Conservation (phyloP, 345 rosid genomes). For the Alliaria petiolata region DNA sequence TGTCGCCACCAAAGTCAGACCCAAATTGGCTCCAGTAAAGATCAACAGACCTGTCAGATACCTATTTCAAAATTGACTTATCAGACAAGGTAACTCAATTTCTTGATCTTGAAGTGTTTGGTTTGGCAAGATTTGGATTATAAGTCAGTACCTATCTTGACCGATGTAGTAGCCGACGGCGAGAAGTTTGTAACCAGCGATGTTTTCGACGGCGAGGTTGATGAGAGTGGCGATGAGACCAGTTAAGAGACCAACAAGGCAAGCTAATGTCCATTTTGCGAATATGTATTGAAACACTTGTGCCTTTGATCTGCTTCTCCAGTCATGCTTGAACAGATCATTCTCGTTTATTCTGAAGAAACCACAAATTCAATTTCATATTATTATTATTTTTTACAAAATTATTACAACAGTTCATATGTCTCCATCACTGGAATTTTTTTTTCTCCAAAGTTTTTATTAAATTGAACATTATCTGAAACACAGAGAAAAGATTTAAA, state of each 20-base stretch:
- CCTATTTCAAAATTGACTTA: constrained; percentile 41
- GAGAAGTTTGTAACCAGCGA: constrained; percentile 95
- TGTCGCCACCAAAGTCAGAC: constrained; percentile 60
- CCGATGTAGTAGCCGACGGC: constrained; percentile 56
- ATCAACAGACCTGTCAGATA: constrained; percentile 48
- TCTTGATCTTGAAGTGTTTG: not conserved
- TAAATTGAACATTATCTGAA: not conserved
- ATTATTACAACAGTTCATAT: not conserved
- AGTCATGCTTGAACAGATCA: constrained; percentile 91
- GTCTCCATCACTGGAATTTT: constrained; percentile 17
- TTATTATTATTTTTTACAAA: not conserved
- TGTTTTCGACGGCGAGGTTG: constrained; percentile 88
- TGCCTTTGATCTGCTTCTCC: constrained; percentile 86
- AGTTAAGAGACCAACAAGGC: constrained; percentile 79
- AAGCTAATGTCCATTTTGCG: constrained; percentile 79
- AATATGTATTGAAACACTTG: constrained; percentile 81
- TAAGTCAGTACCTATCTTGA: constrained; percentile 45
- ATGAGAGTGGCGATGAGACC: constrained; percentile 81
- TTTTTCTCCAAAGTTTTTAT: not conserved
- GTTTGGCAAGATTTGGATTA: not conserved
- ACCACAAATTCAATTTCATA: not conserved
- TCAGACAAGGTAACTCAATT: constrained; percentile 17
- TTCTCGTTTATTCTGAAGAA: constrained; percentile 81
- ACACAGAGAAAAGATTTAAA: not conserved
- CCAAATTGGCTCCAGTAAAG: constrained; percentile 60